Percentiles rank a stretch among this genome's conserved stretches.
phyloP scores from a whole-genome alignment of 441 rosid genomes.

The Corymbia citriodora region DNA sequence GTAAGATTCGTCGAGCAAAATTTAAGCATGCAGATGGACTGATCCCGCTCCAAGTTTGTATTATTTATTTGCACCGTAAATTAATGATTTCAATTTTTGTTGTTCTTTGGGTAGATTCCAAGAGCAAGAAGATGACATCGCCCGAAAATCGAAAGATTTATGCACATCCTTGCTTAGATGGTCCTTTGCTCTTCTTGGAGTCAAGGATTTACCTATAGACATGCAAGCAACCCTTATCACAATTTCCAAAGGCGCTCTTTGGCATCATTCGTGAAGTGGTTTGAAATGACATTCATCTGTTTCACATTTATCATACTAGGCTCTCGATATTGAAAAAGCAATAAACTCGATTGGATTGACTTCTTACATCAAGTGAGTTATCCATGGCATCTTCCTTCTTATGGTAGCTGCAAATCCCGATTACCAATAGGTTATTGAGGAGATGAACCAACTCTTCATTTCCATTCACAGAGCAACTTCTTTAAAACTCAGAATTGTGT shows the following conservation, averaged over 20 bases:
- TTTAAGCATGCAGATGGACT: background rate
- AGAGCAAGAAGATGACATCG: background rate
- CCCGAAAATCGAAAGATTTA: background rate
- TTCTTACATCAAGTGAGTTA: too few relatives aligned
- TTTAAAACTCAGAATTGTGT: background rate
- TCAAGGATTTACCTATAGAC: background rate
- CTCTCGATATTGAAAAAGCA: background rate
- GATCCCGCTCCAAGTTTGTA: background rate
- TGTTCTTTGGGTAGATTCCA: background rate
- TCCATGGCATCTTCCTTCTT: background rate
- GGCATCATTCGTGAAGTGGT: too few relatives aligned
- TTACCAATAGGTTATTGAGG: background rate
- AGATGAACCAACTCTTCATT: background rate
- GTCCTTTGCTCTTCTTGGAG: background rate
- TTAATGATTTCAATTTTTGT: background rate
- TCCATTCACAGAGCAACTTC: background rate
- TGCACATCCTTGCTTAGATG: background rate
- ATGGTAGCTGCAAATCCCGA: background rate
- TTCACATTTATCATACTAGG: background rate
- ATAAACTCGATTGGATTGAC: too few relatives aligned
- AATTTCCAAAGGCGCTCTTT: background rate
- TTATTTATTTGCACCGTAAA: background rate
- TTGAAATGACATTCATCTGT: background rate
- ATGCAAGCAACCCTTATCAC: background rate
- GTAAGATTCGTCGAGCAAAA: background rate